Conservation (phyloP, 108 stramenopile genomes). For the Cyclotella kingstonii region DNA sequence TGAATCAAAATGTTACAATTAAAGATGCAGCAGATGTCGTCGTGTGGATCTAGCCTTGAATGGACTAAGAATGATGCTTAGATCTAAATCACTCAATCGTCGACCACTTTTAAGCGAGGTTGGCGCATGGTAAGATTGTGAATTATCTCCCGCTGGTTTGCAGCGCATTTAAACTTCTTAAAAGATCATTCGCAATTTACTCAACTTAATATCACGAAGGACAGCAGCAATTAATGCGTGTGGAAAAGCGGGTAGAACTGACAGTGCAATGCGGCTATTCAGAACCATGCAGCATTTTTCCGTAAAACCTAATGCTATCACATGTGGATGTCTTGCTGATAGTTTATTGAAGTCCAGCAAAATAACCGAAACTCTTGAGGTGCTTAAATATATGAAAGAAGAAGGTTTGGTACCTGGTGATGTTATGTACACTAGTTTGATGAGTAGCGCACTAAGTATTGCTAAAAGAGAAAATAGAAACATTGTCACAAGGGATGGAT, state of each 20-base stretch:
- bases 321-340: slow-evolving; percentile 78
- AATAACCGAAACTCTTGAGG: slow-evolving; percentile 61
- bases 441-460: slow-evolving; percentile 64
- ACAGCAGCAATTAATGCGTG: slow-evolving; percentile 89
- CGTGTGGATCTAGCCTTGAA: slow-evolving; percentile 78
- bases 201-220: background rate
- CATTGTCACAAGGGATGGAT: slow-evolving; percentile 21
- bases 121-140: slow-evolving; percentile 69
- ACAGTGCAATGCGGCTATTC: slow-evolving; percentile 72
- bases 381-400: slow-evolving; percentile 80
- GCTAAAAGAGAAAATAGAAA: slow-evolving; percentile 54
- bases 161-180: too few species aligned
- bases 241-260: slow-evolving; percentile 74
- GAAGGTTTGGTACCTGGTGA: slow-evolving; percentile 66
- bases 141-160: too few species aligned
- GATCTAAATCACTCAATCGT: slow-evolving; percentile 15
- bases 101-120: slow-evolving; percentile 56
- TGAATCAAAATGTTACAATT: background rate
- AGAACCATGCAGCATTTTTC: slow-evolving; percentile 69
- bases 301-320: slow-evolving; percentile 73
- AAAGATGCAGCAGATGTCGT: slow-evolving; percentile 61
- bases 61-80: slow-evolving; percentile 73
- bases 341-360: slow-evolving; percentile 57
- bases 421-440: slow-evolving; percentile 86
- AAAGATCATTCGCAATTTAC: background rate